Evolutionary conservation across 768 basidiomycete genomes (phyloP), one percentile per base, ranked within the genome.

Genomic region (Cystobasidium ongulense): DNA sequence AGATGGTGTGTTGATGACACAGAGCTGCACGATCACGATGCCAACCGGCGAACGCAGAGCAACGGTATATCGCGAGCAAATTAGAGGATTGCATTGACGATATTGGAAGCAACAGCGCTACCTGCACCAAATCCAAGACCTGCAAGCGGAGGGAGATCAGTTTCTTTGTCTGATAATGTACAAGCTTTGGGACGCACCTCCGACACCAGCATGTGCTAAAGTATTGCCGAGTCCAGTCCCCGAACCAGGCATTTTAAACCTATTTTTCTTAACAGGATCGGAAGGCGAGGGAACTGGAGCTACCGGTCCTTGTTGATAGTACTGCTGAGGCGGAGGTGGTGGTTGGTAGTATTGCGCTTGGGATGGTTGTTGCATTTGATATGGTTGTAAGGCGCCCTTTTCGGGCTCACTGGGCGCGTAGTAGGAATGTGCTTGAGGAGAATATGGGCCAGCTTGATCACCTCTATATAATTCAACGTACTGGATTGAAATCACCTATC

Each of bases 31-130:
- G n/a, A n/a, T n/a, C n/a, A n/a, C n/a, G n/a, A n/a, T n/a, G n/a
- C n/a, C n/a, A n/a, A n/a, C n/a, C n/a, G n/a, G n/a, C n/a, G n/a
- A n/a, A n/a, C n/a, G n/a, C n/a, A n/a, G n/a, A n/a, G n/a, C n/a
- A n/a, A n/a, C n/a, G n/a, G n/a, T n/a, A n/a, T n/a, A n/a, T n/a
- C n/a, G n/a, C n/a, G n/a, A n/a, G n/a, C n/a, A n/a, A n/a, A n/a
- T 18, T 21, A 50, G 46, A 67, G 36, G 31, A 67, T 67, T 41
- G 65, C 39, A 52, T 67, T 43, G 41, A 67, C 65, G 13, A 67
- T 29, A 33, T 52, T 43, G 1, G 43, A 46, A 11, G 65, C 65
- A 43, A 52, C 50, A 38, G 65, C 38, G 35, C 41, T 50, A 29
- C 41, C 65, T 17, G 41, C 65, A 31, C 65, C 65, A 50, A 67